Conservation (phyloP, 306 rosid genomes). For the Datisca glomerata region DNA sequence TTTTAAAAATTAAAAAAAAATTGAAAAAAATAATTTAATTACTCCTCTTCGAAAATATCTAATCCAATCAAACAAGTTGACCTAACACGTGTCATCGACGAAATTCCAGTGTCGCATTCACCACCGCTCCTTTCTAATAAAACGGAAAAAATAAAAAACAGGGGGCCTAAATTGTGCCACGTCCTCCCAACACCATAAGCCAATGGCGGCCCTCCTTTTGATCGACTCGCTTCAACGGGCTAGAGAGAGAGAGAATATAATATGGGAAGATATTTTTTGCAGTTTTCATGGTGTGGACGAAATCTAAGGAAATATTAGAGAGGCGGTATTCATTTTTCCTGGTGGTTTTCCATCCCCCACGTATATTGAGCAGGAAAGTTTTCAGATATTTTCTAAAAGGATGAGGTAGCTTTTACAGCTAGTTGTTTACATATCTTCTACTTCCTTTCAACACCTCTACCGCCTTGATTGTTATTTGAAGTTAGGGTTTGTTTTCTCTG, state of each 20-base stretch:
- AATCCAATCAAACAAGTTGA: too few relatives aligned
- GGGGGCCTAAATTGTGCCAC: slow-evolving; percentile 27
- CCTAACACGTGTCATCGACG: too few relatives aligned
- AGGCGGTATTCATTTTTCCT: slow-evolving; percentile 1
- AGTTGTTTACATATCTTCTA: neutral
- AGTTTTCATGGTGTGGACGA: slow-evolving; percentile 21
- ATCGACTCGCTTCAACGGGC: slow-evolving; percentile 22
- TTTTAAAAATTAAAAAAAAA: too few relatives aligned
- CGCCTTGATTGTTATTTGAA: neutral
- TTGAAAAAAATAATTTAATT: too few relatives aligned
- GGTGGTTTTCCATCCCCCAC: slow-evolving; percentile 8
- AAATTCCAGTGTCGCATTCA: too few relatives aligned
- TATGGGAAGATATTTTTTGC: slow-evolving; percentile 28
- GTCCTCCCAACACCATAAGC: slow-evolving; percentile 8
- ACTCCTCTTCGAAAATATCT: too few relatives aligned
- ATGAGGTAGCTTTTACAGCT: slow-evolving; percentile 8
- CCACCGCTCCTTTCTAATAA: slow-evolving; percentile 5
- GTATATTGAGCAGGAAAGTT: slow-evolving; percentile 12
- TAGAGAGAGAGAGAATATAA: slow-evolving; percentile 2
- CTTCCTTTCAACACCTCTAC: neutral
- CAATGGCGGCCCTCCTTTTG: slow-evolving; percentile 29
- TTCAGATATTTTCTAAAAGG: slow-evolving; percentile 17
- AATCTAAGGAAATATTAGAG: slow-evolving; percentile 3
- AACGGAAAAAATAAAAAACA: slow-evolving; percentile 6
- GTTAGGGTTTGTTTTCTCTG: neutral